Evolutionary conservation across 2,329 filamentous ascomycete genomes (phyloP).

Genomic region (Pyrenophora teres): DNA sequence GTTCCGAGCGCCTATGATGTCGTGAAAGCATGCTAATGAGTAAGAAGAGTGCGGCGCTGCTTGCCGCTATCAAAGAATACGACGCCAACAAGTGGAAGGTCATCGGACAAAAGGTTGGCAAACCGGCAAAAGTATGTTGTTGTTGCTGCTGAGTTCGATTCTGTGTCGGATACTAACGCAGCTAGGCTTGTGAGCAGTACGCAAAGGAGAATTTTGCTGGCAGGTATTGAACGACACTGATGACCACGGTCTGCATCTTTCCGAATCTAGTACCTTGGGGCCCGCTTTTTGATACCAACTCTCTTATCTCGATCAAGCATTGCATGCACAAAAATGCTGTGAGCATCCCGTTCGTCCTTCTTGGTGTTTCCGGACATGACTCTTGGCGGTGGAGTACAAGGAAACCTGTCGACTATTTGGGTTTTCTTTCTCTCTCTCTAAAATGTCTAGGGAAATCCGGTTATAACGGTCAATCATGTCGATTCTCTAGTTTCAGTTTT

Average conservation of each 20-base stretch:
- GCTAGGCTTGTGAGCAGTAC: constrained; percentile 83
- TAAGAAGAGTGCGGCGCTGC: constrained; percentile 72
- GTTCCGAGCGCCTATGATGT: constrained; percentile 6
- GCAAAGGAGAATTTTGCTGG: constrained; percentile 90
- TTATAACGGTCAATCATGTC: constrained; percentile 13
- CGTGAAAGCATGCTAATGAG: constrained; percentile 31
- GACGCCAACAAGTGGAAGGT: constrained; percentile 99
- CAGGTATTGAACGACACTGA: constrained; percentile 48
- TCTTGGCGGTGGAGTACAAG: constrained; percentile 33
- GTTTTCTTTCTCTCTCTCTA: constrained; percentile 21
- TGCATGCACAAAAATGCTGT: constrained; percentile 37
- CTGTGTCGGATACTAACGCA: constrained; percentile 16
- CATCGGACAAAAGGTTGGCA: constrained; percentile 94
- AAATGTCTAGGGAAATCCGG: constrained; percentile 22
- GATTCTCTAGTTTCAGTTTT: constrained; percentile 15
- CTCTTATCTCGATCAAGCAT: constrained; percentile 36
- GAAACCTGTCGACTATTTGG: constrained; percentile 20
- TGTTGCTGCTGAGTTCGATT: constrained; percentile 3
- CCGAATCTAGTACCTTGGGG: constrained; percentile 38
- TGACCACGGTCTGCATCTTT: constrained; percentile 48
- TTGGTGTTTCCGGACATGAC: constrained; percentile 30
- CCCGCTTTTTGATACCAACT: constrained; percentile 47
- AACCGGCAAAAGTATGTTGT: constrained; percentile 89
- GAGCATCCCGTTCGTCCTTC: constrained; percentile 35
- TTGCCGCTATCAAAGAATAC: constrained; percentile 97